Evolutionary conservation across 495 filamentous ascomycete genomes (phyloP), one percentile per base, ranked within the genome.

Genomic region (Trichoderma asperelloides): DNA sequence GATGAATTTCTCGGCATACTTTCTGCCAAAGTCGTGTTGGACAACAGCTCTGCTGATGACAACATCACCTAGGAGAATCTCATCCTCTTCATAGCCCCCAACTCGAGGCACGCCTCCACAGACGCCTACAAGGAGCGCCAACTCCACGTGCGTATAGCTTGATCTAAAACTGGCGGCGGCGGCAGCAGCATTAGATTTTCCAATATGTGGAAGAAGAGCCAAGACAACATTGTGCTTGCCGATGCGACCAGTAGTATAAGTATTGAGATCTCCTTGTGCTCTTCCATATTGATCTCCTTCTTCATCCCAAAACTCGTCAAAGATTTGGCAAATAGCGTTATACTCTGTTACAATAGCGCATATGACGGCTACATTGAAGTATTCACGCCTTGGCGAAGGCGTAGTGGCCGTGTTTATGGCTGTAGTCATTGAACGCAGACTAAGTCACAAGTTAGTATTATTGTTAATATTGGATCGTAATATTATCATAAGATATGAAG

Each of bases 51-150:
- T 76, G 66, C 78, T 79, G 40, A 84, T 77, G n/a, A 82, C 71
- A 0, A 82, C 78, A 69, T 84, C 80, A 7, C 81, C 80, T 1
- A 83, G 75, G 16, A 79, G 65, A 7, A 78, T 68, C 39, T 77
- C 71, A 13, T 71, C 67, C 2, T 28, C 47, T 51, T 11, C 47
- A 8, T 5, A 51, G 16, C 47, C 39, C 11, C 62, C 55, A 21
- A 33, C 63, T 5, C 49, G 55, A 9, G 76, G 77, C 3, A 74
- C 69, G 6, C 70, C 78, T 16, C 76, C 77, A 60, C 78, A 78
- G 30, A 79, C 70, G 2, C 78, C 78, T 8, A 76, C 74, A 33
- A 78, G 62, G 13, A 78, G 64, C 25, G 66, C 70, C 4, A 74
- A 64, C 64, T 57, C 30, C 11, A 77, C 40, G n/a, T 64, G 30